A percentile compares a stretch with the other conserved stretches of the same genome.
Conservation (phyloP, 2,329 filamentous ascomycete genomes). For the Ilyonectria mors-panacis region DNA sequence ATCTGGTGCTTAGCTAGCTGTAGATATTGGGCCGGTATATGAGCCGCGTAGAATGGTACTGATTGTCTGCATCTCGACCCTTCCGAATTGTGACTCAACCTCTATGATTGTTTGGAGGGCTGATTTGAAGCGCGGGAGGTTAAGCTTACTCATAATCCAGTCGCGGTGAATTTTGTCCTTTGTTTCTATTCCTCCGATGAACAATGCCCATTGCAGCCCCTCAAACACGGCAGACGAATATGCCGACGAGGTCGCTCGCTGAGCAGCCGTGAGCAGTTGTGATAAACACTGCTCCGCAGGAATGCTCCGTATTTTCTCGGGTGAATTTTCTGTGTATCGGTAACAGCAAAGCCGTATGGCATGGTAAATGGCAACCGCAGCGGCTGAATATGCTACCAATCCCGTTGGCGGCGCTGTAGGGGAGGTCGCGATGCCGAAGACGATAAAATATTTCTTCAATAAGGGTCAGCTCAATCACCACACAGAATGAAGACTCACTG, state of each 20-base stretch:
- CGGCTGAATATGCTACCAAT: not conserved
- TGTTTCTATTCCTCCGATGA: conserved; percentile 7
- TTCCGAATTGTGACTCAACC: not conserved
- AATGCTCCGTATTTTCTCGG: not conserved
- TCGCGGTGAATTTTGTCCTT: not conserved
- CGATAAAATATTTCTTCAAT: conserved; percentile 1
- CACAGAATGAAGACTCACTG: not conserved
- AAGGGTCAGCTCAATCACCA: not conserved
- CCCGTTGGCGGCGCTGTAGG: not conserved
- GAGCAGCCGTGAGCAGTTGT: not conserved
- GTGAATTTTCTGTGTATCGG: not conserved
- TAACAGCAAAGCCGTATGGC: conserved; percentile 5
- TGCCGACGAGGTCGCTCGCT: conserved; percentile 3
- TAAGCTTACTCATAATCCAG: conserved; percentile 14
- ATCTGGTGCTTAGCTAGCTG: not conserved
- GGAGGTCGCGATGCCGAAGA: not conserved
- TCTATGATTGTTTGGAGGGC: not conserved
- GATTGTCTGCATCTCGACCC: not conserved
- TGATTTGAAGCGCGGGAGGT: not conserved
- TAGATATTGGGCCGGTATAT: not conserved
- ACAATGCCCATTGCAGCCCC: conserved; percentile 14
- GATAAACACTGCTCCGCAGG: not conserved
- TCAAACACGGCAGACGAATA: not conserved
- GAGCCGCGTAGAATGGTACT: not conserved
- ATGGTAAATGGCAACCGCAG: conserved; percentile 4